These are phyloP conservation scores for Orbilia brochopaga DNA, from an alignment of 2,329 filamentous ascomycete genomes.

Conservation along the genomic window DNA sequence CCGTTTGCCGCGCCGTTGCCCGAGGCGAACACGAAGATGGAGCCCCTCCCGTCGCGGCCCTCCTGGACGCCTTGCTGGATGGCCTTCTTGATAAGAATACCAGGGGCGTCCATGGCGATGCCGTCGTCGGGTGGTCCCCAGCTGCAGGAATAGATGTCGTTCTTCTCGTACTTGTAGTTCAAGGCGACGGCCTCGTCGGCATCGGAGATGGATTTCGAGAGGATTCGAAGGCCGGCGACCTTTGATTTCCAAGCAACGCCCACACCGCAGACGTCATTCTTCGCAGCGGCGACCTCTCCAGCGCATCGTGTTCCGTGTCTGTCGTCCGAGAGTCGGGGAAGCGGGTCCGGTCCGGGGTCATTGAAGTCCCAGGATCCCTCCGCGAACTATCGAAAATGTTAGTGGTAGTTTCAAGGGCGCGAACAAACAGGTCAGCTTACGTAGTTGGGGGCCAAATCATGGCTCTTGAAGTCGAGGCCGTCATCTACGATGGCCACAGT, in stretches of 20 bases:
- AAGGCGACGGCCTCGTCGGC: slow-evolving; percentile 89
- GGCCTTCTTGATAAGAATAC: slow-evolving; percentile 82
- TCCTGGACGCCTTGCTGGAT: slow-evolving; percentile 93
- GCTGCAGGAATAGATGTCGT: slow-evolving; percentile 97
- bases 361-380: slow-evolving; percentile 96
- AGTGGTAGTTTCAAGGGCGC: slow-evolving; percentile 2
- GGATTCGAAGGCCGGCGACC: slow-evolving; percentile 84
- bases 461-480: slow-evolving; percentile 92
- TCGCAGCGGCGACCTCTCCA: slow-evolving; percentile 89
- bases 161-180: slow-evolving; percentile 89
- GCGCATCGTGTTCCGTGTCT: slow-evolving; percentile 91
- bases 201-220: slow-evolving; percentile 88
- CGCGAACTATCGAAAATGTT: slow-evolving; percentile 68
- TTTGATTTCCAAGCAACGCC: slow-evolving; percentile 92
- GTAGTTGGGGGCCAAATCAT: slow-evolving; percentile 86
- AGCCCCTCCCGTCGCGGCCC: slow-evolving; percentile 80
- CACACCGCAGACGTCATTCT: slow-evolving; percentile 91
- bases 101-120: slow-evolving; percentile 88
- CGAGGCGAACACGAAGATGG: slow-evolving; percentile 94
- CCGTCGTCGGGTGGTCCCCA: slow-evolving; percentile 98
- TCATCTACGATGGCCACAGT: slow-evolving; percentile 96
- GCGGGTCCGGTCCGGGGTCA: slow-evolving; percentile 77
- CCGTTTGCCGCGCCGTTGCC: slow-evolving; percentile 86
- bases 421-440: slow-evolving; percentile 38
- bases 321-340: slow-evolving; percentile 82